Evolutionary conservation across 2,329 filamentous ascomycete genomes (phyloP), one percentile per base, ranked within the genome.

Genomic region (Chaetomiaceae sp.): DNA sequence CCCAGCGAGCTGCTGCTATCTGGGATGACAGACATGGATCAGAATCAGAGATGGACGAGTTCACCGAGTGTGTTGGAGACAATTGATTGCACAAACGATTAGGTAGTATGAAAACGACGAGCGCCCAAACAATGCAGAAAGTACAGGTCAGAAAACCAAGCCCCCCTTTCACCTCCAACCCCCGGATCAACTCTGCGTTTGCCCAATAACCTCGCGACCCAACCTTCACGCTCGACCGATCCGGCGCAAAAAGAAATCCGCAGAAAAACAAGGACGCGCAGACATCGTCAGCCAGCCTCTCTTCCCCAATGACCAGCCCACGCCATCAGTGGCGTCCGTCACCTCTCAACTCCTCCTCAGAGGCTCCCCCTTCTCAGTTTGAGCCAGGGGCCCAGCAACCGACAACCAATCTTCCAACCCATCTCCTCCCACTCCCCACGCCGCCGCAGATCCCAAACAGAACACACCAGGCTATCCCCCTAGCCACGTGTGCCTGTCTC

Each of bases 81-180:
- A 3, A 29, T 6, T 34, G 3, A 20, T 23, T 2, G 23, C 17
- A 20, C 22, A 14, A 33, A n/a, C 8, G n/a, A n/a, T n/a, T n/a
- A n/a, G n/a, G n/a, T n/a, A n/a, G n/a, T n/a, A n/a, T n/a, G n/a
- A 8, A 33, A n/a, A 40, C 3, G 15, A 22, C 14, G 25, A 14
- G 14, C 29, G 47, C 27, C 29, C 20, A 4, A 36, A 42, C 47
- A 49, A 20, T 40, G 36, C n/a, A 49, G n/a, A n/a, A 49, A 40
- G 15, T 22, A 15, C 22, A 36, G 15, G 23, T 37, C 25, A 20
- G 25, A 33, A 17, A 31, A 29, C 25, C 25, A 40, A 23, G 19
- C 12, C 25, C 45, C n/a, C 3, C 14, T 47, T 33, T 15, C 15
- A 12, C 19, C 15, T 22, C 17, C 8, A 17, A 9, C 9, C 25